Base-by-base conservation (phyloP, 176 grass and related monocot genomes). In the Puya raimondii region DNA sequence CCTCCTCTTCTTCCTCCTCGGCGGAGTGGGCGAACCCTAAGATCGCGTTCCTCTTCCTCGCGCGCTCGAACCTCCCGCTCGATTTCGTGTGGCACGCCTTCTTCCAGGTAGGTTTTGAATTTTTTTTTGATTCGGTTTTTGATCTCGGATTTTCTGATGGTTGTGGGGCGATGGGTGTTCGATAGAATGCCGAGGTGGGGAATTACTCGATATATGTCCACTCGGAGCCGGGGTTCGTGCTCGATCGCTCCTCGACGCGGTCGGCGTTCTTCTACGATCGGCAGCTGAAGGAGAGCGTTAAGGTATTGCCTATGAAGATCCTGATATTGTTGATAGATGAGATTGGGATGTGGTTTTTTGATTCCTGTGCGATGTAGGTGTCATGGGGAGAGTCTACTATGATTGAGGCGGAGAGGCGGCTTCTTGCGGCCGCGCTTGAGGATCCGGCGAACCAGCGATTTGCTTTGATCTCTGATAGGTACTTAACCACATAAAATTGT, bases 31-130 rank as follows among this genome's bases (percentile, higher is more conserved):
- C n/a, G 50, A 26, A 25, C 23, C 66, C 84, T 1, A 99, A 91
- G 87, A 83, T 91, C 50, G 89, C 94, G 71, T 93, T 93, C 81
- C 86, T 99, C 75, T 99, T 99, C 80, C 80, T 99, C 69, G 87
- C 63, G 69, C 90, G 94, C 71, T 74, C 82, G 1, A 78, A 86
- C 33, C 66, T 99, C 51, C 94, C 94, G 67, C 90, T 99, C 42
- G 90, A 99, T 71, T 99, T 99, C 82, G 59, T 99, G 22, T 99
- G 94, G 94, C 85, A 93, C 72, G 70, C 94, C 74, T 99, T 99
- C 85, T 91, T 99, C 76, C 80, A 84, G 86, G 94, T 81, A 13
- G 26, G 29, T 57, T 11, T 61, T 17, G 10, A 48, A 3, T 52
- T 64, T 51, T 80, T 53, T 63, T 16, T 52, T 59, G 47, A 13